These are phyloP conservation scores for Lecanicillium sp. DNA, from an alignment of 2,329 filamentous ascomycete genomes.

Conservation along the genomic window DNA sequence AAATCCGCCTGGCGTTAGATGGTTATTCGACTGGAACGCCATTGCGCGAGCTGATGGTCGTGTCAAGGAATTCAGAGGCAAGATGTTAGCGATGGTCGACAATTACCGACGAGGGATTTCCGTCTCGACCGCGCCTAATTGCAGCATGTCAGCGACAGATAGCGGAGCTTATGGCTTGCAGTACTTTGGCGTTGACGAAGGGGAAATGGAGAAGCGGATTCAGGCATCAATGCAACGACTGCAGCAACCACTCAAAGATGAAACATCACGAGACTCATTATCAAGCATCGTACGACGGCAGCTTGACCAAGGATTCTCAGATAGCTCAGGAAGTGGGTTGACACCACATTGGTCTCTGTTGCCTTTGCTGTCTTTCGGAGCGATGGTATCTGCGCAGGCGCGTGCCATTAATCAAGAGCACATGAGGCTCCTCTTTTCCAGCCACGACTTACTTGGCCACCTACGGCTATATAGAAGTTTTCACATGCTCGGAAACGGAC, in stretches of 20 bases:
- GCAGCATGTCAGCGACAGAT: background rate
- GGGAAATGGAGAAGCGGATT: conserved; percentile 42
- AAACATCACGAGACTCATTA: conserved; percentile 29
- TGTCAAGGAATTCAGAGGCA: conserved; percentile 37
- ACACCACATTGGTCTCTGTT: conserved; percentile 53
- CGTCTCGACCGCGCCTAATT: no score
- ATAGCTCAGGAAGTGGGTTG: conserved; percentile 26
- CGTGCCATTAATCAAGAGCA: conserved; percentile 71
- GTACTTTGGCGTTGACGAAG: conserved; percentile 44
- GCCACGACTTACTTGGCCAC: conserved; percentile 66
- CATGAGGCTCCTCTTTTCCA: conserved; percentile 66
- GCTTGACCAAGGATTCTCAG: conserved; percentile 26
- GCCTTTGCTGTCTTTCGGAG: conserved; percentile 68
- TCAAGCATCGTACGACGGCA: conserved; percentile 34
- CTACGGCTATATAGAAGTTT: conserved; percentile 71
- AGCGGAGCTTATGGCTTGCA: conserved; percentile 22
- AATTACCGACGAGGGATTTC: conserved; percentile 3
- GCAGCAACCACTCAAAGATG: conserved; percentile 27
- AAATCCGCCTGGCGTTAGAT: conserved; percentile 53
- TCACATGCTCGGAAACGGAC: conserved; percentile 76
- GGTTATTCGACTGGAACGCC: conserved; percentile 67
- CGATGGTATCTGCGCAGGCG: conserved; percentile 68
- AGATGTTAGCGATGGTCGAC: conserved; percentile 22
- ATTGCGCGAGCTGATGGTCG: conserved; percentile 58
- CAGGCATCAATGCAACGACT: conserved; percentile 44